Evolutionary conservation across 495 filamentous ascomycete species (phyloP), one percentile per base, ranked within the genome.

Genomic region (Neurospora sp.): DNA sequence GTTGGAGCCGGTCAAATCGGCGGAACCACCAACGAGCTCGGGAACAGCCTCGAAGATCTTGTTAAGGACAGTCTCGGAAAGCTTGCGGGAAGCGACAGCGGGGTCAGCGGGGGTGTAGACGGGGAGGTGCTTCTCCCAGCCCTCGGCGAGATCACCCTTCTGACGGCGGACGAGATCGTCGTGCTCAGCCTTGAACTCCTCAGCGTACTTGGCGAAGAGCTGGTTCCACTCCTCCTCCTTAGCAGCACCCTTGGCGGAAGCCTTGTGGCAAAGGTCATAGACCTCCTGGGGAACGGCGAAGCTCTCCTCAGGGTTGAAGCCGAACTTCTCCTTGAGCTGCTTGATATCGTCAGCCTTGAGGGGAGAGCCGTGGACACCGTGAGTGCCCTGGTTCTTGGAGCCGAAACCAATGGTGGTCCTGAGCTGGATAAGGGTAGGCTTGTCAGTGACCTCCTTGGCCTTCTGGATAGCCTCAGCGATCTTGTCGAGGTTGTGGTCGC

Each of bases 361-460:
- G 72, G 96, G 91, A 82, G 93, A 93, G 75, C 96, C 96, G 88
- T 99, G 96, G 73, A 99, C 96, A 81, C 92, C 93, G 80, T 92
- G 90, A 78, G 96, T 98, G 78, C 96, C 96, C 85, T 95, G 89
- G 71, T 95, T 88, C 86, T 92, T 89, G 77, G 96, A 99, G 76
- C 96, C 96, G 86, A 92, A 99, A 81, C 96, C 96, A 80, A 99
- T 99, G 82, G 92, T 99, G 79, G 96, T 99, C 76, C 91, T 96
- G 73, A 99, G 90, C 86, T 96, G 94, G 88, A 99, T 98, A 77
- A 98, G 86, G 70, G 96, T 91, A 72, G 96, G 96, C 90, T 97
- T 99, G 88, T 98, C 89, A 80, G 87, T 98, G 84, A 97, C 92
- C 72, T 90, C 86, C 87, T 95, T 89, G 79, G 89, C 90, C 85